Conservation (phyloP, 139 green algal species). For the Chlorella sp. region DNA sequence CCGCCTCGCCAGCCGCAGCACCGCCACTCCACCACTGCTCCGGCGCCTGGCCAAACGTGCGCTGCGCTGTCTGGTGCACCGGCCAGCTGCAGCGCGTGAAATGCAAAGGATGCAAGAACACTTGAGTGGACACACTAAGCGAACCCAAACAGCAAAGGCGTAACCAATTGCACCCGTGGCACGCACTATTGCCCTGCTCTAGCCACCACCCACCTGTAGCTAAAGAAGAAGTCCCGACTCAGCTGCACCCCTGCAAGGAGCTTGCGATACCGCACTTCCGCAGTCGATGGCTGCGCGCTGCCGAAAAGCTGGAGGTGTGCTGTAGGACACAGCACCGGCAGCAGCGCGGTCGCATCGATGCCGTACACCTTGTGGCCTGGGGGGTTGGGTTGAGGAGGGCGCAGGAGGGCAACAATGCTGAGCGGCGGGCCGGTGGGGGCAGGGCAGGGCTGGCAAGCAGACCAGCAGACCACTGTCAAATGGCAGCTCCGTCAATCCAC, state of each 20-base stretch:
- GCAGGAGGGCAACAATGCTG: neutral
- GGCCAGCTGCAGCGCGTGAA: too few relatives aligned
- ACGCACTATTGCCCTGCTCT: too few relatives aligned
- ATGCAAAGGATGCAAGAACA: too few relatives aligned
- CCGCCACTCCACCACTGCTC: conserved; percentile 18
- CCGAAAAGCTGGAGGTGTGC: conserved; percentile 52
- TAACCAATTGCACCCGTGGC: too few relatives aligned
- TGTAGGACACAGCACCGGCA: conserved; percentile 68
- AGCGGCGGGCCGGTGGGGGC: neutral
- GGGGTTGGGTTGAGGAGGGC: neutral
- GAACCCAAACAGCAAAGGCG: too few relatives aligned
- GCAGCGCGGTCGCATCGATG: conserved; percentile 76
- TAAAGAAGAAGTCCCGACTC: conserved; percentile 94
- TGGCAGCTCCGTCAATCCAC: neutral
- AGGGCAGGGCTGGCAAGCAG: neutral
- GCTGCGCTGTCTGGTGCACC: conserved; percentile 79
- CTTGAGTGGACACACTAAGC: too few relatives aligned
- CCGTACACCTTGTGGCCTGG: conserved; percentile 87
- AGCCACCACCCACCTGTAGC: too few relatives aligned
- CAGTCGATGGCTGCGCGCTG: neutral
- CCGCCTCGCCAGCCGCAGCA: neutral
- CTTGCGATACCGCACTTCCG: conserved; percentile 71
- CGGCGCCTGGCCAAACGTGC: conserved; percentile 51
- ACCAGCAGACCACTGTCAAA: neutral
- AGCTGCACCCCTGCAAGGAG: conserved; percentile 86